Conservation (phyloP, 306 rosid genomes). For the Abrus precatorius region DNA sequence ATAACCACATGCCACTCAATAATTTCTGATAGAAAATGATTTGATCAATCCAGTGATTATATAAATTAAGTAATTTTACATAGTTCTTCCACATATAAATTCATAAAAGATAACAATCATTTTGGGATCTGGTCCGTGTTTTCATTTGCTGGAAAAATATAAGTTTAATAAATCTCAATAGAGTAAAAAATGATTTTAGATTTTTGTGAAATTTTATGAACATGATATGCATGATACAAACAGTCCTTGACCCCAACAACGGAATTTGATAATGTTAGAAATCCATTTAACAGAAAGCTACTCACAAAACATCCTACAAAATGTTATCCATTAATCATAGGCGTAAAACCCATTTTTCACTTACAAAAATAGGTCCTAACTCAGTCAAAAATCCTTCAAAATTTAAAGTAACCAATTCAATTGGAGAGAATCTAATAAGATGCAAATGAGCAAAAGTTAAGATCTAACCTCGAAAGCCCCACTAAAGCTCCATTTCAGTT, state of each 20-base stretch:
- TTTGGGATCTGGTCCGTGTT: not conserved
- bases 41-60: not conserved
- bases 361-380: not conserved
- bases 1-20: not conserved
- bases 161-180: not conserved
- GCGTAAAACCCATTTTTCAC: not conserved
- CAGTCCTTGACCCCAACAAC: not conserved
- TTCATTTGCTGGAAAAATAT: not conserved
- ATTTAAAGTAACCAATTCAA: constrained; percentile 15
- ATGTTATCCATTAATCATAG: not conserved
- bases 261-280: not conserved
- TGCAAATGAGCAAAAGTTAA: constrained; percentile 33
- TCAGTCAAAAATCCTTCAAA: constrained; percentile 6
- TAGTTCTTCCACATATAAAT: not conserved
- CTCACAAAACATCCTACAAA: constrained; percentile 12
- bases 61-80: not conserved
- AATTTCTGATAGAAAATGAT: constrained; percentile 8
- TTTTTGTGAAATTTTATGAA: not conserved
- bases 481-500: constrained; percentile 91
- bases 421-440: constrained; percentile 14
- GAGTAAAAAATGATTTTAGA: not conserved
- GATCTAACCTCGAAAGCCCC: constrained; percentile 95
- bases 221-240: constrained; percentile 5
- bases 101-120: not conserved
- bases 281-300: constrained; percentile 25